Base-by-base conservation (phyloP, 768 basidiomycete genomes). In the Leccinum pellstonianum region DNA sequence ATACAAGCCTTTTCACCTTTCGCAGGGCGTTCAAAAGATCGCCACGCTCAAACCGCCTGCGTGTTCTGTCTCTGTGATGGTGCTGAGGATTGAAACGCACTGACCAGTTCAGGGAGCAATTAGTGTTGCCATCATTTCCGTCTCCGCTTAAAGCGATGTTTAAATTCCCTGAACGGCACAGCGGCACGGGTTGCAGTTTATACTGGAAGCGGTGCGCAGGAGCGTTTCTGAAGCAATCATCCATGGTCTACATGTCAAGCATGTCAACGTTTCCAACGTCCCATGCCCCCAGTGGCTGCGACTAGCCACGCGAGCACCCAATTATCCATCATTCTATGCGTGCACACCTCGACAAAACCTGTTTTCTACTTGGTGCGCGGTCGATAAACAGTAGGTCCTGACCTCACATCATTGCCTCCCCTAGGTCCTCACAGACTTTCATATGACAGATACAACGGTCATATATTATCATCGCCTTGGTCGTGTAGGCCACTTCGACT, bases 1-100 rank as follows among this genome's bases (percentile, higher is more conserved):
- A 65, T 69, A 70, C 72, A 75, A 72, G 72, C 72, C 74, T 75
- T 73, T 74, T 75, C 74, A 72, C 72, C 72, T 74, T 74, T 72
- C 70, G 73, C 71, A 68, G 68, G 62, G 73, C 66, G 73, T 66
- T 69, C 58, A 71, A 72, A 62, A 66, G 69, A 62, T 64, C 69
- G 71, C 69, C 62, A 66, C 67, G 70, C 72, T 67, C 72, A 74
- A 74, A 74, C 74, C 69, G 72, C 64, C 72, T 75, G 72, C 68
- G 72, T 72, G 74, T 72, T 71, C 72, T 73, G 72, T 70, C 72
- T 75, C 70, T 70, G 72, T 72, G 72, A 72, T 70, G 72, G 72
- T 75, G 72, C 73, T 73, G 74, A 73, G 67, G 71, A 70, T 73
- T 70, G 65, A 66, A 54, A 68, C 72, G 68, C 70, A 66, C 67